Evolutionary conservation across 2,329 filamentous ascomycete genomes (phyloP).

Genomic region (Aspergillus caelatus): DNA sequence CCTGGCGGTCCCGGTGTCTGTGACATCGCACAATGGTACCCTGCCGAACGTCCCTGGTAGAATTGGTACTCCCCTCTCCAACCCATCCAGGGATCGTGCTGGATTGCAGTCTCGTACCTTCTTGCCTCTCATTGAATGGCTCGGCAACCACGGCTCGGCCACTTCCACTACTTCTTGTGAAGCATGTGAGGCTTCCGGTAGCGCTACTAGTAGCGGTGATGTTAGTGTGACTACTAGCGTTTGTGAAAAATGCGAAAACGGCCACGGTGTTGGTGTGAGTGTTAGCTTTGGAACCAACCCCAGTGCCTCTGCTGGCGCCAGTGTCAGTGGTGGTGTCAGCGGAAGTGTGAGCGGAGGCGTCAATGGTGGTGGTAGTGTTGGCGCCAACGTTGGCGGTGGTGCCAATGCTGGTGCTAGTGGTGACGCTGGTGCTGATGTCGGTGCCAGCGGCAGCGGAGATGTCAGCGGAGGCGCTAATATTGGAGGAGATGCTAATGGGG

Average conservation of each 20-base stretch:
- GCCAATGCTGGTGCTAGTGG: background rate
- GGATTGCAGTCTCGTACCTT: background rate
- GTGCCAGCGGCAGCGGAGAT: background rate
- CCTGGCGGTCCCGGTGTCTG: conserved; percentile 5
- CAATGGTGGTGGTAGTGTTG: background rate
- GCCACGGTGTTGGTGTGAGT: background rate
- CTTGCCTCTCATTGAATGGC: background rate
- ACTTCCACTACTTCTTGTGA: background rate
- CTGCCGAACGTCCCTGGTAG: background rate
- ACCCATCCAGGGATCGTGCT: background rate
- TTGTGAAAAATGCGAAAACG: background rate
- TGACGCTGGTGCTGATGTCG: background rate
- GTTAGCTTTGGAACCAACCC: background rate
- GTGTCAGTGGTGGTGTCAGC: background rate
- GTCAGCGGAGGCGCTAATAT: background rate
- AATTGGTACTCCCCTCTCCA: background rate
- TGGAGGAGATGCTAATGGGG: background rate
- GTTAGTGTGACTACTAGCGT: background rate
- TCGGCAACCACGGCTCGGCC: background rate
- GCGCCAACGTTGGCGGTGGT: background rate
- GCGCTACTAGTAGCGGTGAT: background rate
- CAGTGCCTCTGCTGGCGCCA: background rate
- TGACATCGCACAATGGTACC: background rate
- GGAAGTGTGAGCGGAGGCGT: background rate
- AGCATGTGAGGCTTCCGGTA: background rate